Evolutionary conservation across 2,329 filamentous ascomycete genomes (phyloP), one percentile per base, ranked within the genome.

Genomic region (Phaeomoniella chlamydospora): DNA sequence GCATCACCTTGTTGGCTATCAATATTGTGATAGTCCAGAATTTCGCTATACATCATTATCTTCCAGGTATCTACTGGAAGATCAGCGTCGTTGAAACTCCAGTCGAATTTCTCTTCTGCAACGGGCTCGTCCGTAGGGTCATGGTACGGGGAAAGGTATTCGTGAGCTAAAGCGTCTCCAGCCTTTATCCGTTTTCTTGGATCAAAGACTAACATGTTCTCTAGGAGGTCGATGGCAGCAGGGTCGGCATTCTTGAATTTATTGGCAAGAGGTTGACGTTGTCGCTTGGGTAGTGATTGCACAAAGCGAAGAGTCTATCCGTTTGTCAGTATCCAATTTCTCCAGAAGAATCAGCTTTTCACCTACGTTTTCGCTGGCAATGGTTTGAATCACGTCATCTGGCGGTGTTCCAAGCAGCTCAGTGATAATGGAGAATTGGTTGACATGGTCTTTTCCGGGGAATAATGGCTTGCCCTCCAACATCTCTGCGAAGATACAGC

Each of bases 11-110:
- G 22, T n/a, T 26, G 22, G 31, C 49, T 54, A 46, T 93, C 86
- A 43, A 94, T 80, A 54, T 96, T 94, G 65, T 96, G 90, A 62
- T 94, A 96, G 61, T 96, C 87, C 50, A 96, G 79, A 50, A 98
- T 96, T 60, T 96, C 88, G 36, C 87, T 94, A 68, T 96, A 96
- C 90, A 98, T 98, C 90, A 96, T 98, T 56, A 98, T 94, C 68
- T 98, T 98, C 90, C 90, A 98, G n/a, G 87, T 94, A 55, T 98
- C 90, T 35, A 96, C 87, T 1, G 90, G 88, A 39, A 98, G 67
- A 55, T 98, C 90, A 33, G 88, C 90, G 50, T 98, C 90, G 58
- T 96, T 96, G 65, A 98, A 98, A 37, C 87, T 94, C 90, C 90
- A 98, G 57, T 98, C 90, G 51, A 98, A 98, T 65, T 94, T 94